A percentile compares a stretch with the other conserved stretches of the same genome.
Evolutionary conservation across 2,329 filamentous ascomycete species (phyloP).

Genomic region (Diaporthe sp.): DNA sequence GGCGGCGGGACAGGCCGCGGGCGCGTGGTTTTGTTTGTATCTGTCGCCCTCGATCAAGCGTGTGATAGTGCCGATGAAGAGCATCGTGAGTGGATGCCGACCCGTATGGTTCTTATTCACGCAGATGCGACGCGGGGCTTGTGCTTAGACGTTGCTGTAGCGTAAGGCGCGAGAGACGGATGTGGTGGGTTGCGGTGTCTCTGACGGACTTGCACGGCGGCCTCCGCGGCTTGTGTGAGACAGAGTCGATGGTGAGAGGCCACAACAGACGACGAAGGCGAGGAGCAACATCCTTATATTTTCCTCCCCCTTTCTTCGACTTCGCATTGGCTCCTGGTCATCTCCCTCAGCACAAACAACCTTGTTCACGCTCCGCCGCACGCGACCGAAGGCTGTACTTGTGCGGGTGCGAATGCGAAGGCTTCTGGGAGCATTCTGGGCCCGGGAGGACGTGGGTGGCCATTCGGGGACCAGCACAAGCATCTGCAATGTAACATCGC

Average conservation of each 20-base stretch:
- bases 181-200: neutral
- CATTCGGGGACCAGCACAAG: neutral
- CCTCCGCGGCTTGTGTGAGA: neutral
- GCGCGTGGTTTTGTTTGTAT: neutral
- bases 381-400: conserved; percentile 5
- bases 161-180: neutral
- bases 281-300: conserved; percentile 1
- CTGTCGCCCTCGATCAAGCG: conserved; percentile 22
- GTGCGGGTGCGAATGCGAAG: conserved; percentile 17
- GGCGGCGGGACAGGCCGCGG: neutral
- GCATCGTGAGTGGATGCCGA: conserved; percentile 13
- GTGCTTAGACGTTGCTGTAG: too few relatives aligned
- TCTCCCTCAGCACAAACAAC: neutral
- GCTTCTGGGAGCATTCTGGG: neutral
- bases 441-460: neutral
- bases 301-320: neutral
- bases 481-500: neutral
- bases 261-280: neutral
- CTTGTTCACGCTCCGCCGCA: neutral
- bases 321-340: neutral
- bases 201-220: neutral
- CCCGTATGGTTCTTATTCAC: neutral
- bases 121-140: neutral
- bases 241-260: neutral
- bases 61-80: conserved; percentile 24